Evolutionary conservation across 1,284 basidiomycete species (phyloP), one percentile per base, ranked within the genome.

Genomic region (Trametes polyzona): DNA sequence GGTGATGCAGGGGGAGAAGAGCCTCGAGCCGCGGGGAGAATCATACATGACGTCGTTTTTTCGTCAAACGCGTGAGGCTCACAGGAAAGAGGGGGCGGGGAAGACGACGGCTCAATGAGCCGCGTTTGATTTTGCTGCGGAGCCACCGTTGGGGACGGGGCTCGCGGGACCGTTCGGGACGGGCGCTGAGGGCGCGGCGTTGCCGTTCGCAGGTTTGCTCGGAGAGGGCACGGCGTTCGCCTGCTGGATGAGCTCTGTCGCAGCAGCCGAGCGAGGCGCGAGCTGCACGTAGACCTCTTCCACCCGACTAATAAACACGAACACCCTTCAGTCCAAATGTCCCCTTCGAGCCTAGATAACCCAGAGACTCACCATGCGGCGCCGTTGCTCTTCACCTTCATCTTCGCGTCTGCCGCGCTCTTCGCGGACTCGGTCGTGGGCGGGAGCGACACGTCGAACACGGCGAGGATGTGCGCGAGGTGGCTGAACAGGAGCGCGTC

Each of bases 401-500:
- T 59, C 44, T 26, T 4, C 56, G 19, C 50, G 51, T 58, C 58
- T 32, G 62, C 62, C 26, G 32, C 43, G 19, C 33, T 23, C 56
- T 56, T 17, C 58, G 32, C 44, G 53, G 30, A 52, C 58, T 51
- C 51, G 19, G 19, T 14, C 32, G 42, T 43, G 12, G 32, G 39
- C 27, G 62, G 58, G 24, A 60, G 54, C 47, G 41, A 11, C 14
- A 63, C 54, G 44, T 63, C 53, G 51, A 60, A 63, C 56, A 44
- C 52, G 21, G 46, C 50, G 33, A 63, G 56, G 27, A 63, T 27
- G 43, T 63, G 58, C 51, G 58, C 58, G 17, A 51, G 29, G 47
- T 63, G 55, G 50, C 56, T 58, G 58, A 63, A 63, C 16, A 63
- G 58, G 29, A 63, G 56, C 58, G 62, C 62, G 53, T 63, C 62